Evolutionary conservation across 1,284 basidiomycete genomes (phyloP).

Genomic region (Irpex lacteus): DNA sequence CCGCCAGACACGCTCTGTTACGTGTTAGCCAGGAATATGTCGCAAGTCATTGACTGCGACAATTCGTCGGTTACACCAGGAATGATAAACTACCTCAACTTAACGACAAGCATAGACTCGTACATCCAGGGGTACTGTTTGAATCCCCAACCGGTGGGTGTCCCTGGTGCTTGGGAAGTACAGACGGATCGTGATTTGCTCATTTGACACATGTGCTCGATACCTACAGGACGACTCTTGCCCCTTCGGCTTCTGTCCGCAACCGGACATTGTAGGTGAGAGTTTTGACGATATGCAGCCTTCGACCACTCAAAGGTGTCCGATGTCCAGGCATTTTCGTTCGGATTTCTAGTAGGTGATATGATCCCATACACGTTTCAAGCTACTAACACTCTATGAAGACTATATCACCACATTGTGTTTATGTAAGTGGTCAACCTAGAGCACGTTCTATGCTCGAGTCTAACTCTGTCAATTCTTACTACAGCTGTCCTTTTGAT

Average conservation of each 20-base stretch:
- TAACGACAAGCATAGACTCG: neutral
- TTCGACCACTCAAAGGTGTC: neutral
- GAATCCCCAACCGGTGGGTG: neutral
- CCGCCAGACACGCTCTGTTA: neutral
- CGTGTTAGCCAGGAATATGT: neutral
- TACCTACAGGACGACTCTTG: neutral
- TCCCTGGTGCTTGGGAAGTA: neutral
- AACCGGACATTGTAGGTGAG: neutral
- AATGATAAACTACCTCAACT: neutral
- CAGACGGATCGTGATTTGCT: too few species aligned
- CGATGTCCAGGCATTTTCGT: neutral
- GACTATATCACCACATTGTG: neutral
- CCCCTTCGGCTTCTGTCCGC: neutral
- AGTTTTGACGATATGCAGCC: neutral
- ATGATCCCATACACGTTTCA: neutral
- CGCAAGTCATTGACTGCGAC: neutral
- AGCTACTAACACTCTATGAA: neutral
- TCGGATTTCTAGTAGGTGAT: neutral
- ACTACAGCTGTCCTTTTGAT: neutral
- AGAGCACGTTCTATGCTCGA: neutral
- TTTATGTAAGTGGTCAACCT: neutral
- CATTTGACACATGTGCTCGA: neutral
- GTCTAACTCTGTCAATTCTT: neutral
- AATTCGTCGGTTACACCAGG: neutral
- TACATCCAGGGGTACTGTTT: neutral